Evolutionary conservation across 2,329 filamentous ascomycete species (phyloP), one percentile per base, ranked within the genome.

Genomic region (Biscogniauxia sp.): DNA sequence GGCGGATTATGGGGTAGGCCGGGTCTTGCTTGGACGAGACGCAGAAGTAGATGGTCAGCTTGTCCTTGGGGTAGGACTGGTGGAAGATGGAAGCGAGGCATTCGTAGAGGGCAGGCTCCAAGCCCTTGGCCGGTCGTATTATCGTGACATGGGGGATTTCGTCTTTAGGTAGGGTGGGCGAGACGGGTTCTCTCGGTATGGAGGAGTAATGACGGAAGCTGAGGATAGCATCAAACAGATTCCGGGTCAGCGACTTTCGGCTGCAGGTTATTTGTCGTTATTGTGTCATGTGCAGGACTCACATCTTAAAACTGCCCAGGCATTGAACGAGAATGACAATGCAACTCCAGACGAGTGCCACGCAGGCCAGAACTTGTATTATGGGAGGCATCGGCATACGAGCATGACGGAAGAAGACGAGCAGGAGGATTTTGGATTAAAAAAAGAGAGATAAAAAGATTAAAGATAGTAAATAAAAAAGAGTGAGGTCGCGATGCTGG

Each of bases 51-150:
- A 97, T 85, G 20, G 90, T 91, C 59, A 97, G 76, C 71, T 89
- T 93, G 69, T 90, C 82, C 41, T 73, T 76, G 1, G 94, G 92
- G 72, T 98, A 98, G 58, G 86, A 82, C 75, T 97, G 93, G 53
- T 80, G 86, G 73, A 97, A 93, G 1, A 90, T 92, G 5, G 93
- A 90, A 28, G 91, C 90, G 50, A 99, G 88, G 72, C 95, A 98
- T 71, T 97, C 92, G 81, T 96, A 97, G 23, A 98, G 86, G 65
- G 88, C 86, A 3, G 93, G 91, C 74, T 98, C 95, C 59, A 96
- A 82, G 62, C 93, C 95, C 77, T 97, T 98, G 66, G 97, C 89
- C 0, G 95, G 96, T 2, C 95, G 90, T 67, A 99, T 93, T 62
- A 97, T 84, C 32, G 95, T 98, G 69, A 99, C 84, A 77, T 92